Percentiles rank a stretch among this genome's conserved stretches.
These are phyloP conservation scores for Ashbya aceris DNA, from an alignment of 1,139 yeast species.

Conservation along the genomic window DNA sequence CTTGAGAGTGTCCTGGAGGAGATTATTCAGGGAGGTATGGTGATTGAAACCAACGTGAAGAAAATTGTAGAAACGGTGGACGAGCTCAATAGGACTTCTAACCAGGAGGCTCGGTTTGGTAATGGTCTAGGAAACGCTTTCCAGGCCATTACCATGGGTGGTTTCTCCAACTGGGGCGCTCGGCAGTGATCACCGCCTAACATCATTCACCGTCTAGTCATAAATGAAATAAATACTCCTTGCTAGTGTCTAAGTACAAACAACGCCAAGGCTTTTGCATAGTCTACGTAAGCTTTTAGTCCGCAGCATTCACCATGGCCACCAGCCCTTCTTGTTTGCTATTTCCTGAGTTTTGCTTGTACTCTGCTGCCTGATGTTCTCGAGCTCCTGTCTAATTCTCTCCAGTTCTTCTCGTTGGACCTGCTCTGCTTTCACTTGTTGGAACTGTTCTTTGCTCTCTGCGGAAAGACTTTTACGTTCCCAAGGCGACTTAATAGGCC, in stretches of 20 bases:
- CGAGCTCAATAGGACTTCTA: constrained; percentile 27
- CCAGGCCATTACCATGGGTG: constrained; percentile 26
- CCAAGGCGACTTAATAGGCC: constrained; percentile 55
- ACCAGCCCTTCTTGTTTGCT: constrained; percentile 30
- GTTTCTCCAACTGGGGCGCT: constrained; percentile 28
- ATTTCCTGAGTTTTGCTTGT: constrained; percentile 32
- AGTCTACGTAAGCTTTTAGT: not conserved
- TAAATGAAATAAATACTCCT: too few species aligned
- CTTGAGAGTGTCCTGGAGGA: constrained; percentile 86
- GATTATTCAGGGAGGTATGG: constrained; percentile 97
- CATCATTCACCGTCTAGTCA: too few species aligned
- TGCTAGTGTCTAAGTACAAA: too few species aligned
- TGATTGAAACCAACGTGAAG: constrained; percentile 82
- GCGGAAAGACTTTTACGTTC: constrained; percentile 35
- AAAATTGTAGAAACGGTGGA: constrained; percentile 74
- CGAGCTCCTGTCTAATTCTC: constrained; percentile 38
- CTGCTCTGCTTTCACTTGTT: constrained; percentile 39
- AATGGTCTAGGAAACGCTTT: constrained; percentile 20
- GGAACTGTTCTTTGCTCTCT: constrained; percentile 39
- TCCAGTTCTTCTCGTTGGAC: constrained; percentile 40
- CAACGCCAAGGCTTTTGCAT: too few species aligned
- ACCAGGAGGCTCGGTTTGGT: constrained; percentile 18
- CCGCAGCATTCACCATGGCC: constrained; percentile 19
- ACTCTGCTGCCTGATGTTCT: constrained; percentile 27
- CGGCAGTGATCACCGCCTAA: constrained; percentile 18